Evolutionary conservation across 306 rosid species (phyloP).

Genomic region (Fragaria nilgerrensis): DNA sequence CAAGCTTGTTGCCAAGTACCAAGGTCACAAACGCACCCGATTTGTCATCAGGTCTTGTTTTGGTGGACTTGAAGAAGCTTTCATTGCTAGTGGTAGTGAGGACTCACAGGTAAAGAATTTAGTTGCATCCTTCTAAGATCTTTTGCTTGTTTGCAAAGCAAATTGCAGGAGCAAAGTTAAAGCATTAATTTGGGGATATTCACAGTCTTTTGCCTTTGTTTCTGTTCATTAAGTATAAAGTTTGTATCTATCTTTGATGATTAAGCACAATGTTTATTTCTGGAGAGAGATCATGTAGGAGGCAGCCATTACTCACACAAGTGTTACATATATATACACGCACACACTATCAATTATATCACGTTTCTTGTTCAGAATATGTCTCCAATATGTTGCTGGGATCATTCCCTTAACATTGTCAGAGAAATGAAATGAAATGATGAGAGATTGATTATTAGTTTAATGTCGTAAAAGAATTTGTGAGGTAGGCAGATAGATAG

Average conservation of each 20-base stretch:
- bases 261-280: slow-evolving; percentile 1
- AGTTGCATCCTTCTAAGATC: background rate
- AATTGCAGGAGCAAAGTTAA: background rate
- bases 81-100: slow-evolving; percentile 98
- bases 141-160: background rate
- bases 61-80: slow-evolving; percentile 85
- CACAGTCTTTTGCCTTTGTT: background rate
- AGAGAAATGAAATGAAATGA: background rate
- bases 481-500: background rate
- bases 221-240: background rate
- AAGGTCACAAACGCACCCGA: slow-evolving; percentile 76
- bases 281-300: background rate
- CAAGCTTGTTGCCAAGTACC: slow-evolving; percentile 67
- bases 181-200: background rate
- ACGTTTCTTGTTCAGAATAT: background rate
- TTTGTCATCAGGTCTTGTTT: slow-evolving; percentile 91
- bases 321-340: no score
- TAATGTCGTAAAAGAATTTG: background rate
- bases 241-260: slow-evolving; percentile 8
- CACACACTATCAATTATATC: background rate
- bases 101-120: slow-evolving; percentile 86
- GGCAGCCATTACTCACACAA: background rate
- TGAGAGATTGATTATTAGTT: background rate
- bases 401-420: background rate
- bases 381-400: background rate